phyloP scores from a whole-genome alignment of 2,329 filamentous ascomycete genomes.

The Colletotrichum tanaceti region DNA sequence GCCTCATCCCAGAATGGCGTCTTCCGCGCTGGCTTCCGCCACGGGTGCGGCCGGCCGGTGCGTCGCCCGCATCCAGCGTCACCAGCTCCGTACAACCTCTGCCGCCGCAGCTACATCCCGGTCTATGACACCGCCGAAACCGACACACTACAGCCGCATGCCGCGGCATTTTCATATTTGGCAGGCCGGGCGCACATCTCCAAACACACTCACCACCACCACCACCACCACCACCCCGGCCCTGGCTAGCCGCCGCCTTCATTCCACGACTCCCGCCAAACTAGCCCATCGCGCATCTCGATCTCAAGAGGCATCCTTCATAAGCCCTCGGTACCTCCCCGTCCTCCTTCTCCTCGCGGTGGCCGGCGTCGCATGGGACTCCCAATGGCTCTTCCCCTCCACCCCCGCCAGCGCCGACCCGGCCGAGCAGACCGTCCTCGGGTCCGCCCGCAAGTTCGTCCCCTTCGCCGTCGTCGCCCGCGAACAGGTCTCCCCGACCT shows the following conservation, averaged over 20 bases:
- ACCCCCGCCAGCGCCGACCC: constrained; percentile 13
- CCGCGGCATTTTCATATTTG: not conserved
- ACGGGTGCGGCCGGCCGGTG: constrained; percentile 9
- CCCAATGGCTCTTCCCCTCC: constrained; percentile 39
- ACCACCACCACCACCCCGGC: not conserved
- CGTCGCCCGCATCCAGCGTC: constrained; percentile 5
- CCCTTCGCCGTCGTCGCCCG: constrained; percentile 73
- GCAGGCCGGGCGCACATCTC: not conserved
- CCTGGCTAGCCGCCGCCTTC: too few relatives aligned
- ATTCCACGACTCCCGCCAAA: too few relatives aligned
- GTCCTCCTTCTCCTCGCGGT: constrained; percentile 28
- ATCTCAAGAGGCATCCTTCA: constrained; percentile 8
- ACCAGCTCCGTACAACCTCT: not conserved
- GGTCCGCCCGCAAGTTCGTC: constrained; percentile 67
- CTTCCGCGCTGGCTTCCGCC: not conserved
- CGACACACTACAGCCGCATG: not conserved
- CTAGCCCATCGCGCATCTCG: not conserved
- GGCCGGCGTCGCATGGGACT: constrained; percentile 33
- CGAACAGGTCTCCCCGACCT: constrained; percentile 73
- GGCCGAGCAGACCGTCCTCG: constrained; percentile 54
- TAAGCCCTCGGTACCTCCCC: constrained; percentile 30
- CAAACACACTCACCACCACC: not conserved
- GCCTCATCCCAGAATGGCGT: not conserved
- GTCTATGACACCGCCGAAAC: not conserved
- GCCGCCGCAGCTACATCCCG: not conserved